Conservation (phyloP, 768 basidiomycete species). For the Sporobolomyces phaffii region DNA sequence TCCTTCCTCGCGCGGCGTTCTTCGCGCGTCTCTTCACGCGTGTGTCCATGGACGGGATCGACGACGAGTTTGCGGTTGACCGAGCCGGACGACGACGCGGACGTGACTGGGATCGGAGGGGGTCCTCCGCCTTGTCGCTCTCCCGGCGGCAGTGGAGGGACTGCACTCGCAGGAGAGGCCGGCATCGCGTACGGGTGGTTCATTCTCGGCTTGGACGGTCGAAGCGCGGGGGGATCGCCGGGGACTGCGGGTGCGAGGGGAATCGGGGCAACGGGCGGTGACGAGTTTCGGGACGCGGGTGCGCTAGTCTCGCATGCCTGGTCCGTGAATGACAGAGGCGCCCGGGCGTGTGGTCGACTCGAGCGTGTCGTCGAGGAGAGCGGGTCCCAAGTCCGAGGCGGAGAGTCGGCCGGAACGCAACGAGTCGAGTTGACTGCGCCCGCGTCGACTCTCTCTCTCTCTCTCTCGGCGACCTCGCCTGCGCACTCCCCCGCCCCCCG, state of each 20-base stretch:
- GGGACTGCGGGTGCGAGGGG: not conserved
- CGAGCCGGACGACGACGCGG: not conserved
- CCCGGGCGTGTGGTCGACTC: no score
- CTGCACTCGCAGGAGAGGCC: not conserved
- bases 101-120: not conserved
- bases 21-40: slow-evolving; percentile 35
- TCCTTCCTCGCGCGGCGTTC: slow-evolving; percentile 28
- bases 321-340: no score
- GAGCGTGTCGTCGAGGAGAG: no score
- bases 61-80: slow-evolving; percentile 8
- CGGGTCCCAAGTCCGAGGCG: not conserved
- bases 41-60: slow-evolving; percentile 6
- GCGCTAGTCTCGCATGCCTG: no score
- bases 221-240: no score
- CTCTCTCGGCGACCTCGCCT: no score
- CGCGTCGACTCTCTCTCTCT: no score
- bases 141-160: not conserved
- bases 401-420: no score
- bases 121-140: not conserved
- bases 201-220: no score
- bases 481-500: not conserved
- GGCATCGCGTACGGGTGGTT: not conserved
- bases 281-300: not conserved
- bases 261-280: not conserved
- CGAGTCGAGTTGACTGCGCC: no score